Evolutionary conservation across 495 filamentous ascomycete species (phyloP).

Genomic region (Opeltia flavorubescens): DNA sequence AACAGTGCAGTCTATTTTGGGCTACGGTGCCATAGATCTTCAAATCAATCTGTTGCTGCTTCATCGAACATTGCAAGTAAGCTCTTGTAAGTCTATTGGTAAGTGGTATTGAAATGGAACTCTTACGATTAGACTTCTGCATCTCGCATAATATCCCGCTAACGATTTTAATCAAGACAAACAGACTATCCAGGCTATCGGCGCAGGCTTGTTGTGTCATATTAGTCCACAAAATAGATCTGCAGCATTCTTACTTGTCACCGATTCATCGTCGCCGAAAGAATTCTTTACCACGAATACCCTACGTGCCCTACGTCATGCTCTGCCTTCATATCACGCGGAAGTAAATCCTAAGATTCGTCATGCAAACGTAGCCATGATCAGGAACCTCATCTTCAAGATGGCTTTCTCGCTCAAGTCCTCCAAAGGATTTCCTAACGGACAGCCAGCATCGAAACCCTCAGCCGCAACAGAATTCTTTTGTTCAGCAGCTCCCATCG

Average conservation of each 20-base stretch:
- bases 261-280: conserved; percentile 52
- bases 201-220: conserved; percentile 46
- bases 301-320: conserved; percentile 41
- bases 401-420: neutral
- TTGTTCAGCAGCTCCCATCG: neutral
- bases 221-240: conserved; percentile 49
- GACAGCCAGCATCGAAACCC: no score
- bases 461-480: neutral
- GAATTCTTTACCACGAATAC: conserved; percentile 49
- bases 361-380: conserved; percentile 55
- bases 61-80: no score
- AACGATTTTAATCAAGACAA: no score
- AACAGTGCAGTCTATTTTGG: no score
- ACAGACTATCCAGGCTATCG: conserved; percentile 19
- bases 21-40: no score
- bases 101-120: no score
- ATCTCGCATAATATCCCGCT: no score
- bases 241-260: conserved; percentile 60
- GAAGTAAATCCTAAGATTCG: conserved; percentile 76
- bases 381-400: conserved; percentile 49
- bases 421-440: neutral
- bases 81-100: no score
- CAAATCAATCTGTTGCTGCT: no score
- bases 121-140: no score
- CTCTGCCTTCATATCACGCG: conserved; percentile 54